Evolutionary conservation across 371 early-diverging fungal genomes (phyloP), one percentile per base, ranked within the genome.

Genomic region (Mortierella sp.): DNA sequence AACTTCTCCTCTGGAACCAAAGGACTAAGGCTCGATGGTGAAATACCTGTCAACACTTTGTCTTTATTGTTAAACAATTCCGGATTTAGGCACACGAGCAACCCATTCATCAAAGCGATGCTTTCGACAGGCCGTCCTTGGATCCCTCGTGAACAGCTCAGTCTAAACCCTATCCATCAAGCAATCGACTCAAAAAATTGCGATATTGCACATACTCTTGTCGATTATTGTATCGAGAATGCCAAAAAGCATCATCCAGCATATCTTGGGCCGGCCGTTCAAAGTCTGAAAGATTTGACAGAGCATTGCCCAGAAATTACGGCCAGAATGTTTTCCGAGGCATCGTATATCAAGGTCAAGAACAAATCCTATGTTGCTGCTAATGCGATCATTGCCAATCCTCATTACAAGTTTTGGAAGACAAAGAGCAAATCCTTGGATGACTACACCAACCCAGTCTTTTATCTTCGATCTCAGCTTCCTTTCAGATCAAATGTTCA

Each of bases 381-480:
- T 3, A 52, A 52, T 14, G 54, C 54, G 24, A 52, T 24, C 9
- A 26, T 52, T 24, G 54, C 24, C 26, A n/a, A 26, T 24, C 54
- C 54, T 14, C 54, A n/a, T 5, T 52, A 24, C 26, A n/a, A 8
- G 4, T 52, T 52, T 11, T 24, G 54, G 54, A 26, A 52, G 24
- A 5, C 1, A 2, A 52, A 52, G 66, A 49, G 5, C 8, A 37
- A 64, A 49, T 9, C 54, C 60, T 66, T 74, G 63, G 52, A 8
- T 26, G 72, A 80, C 43, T 72, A 70, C 57, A 28, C 49, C 4
- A 59, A 57, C 22, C 80, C 80, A 4, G 75, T 80, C 3, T 71
- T 80, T 66, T 39, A 62, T 35, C 61, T 80, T 26, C 68, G 67
- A 16, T 75, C 75, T 2, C 80, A 80, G 59, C 49, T 80, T 0